phyloP scores from a whole-genome alignment of 345 rosid genomes.

The Cardamine resedifolia region DNA sequence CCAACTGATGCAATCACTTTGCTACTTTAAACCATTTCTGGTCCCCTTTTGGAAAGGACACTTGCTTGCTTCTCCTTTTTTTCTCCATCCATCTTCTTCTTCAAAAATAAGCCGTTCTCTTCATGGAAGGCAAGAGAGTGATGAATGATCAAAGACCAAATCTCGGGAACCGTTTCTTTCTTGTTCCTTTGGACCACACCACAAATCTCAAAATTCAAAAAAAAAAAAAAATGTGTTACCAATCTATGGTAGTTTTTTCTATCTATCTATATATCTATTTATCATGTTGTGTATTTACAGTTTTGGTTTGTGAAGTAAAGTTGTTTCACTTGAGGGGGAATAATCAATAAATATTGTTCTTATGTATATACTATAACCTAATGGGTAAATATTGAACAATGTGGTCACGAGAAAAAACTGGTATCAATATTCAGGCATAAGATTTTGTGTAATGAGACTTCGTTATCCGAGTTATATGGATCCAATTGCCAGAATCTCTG shows the following conservation, averaged over 20 bases:
- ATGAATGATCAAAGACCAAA: slow-evolving; percentile 27
- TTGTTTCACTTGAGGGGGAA: slow-evolving; percentile 29
- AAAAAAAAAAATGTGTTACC: not conserved
- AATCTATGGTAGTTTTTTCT: not conserved
- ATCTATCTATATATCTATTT: not conserved
- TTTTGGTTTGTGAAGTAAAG: slow-evolving; percentile 27
- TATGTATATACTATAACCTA: slow-evolving; percentile 18
- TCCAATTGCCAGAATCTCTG: slow-evolving; percentile 40
- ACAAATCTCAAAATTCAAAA: slow-evolving; percentile 13
- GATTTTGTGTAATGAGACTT: slow-evolving; percentile 41
- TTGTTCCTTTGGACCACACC: slow-evolving; percentile 37
- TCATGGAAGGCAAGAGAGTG: slow-evolving; percentile 37
- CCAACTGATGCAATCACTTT: slow-evolving; percentile 17
- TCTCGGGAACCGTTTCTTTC: slow-evolving; percentile 4
- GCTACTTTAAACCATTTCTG: slow-evolving; percentile 13
- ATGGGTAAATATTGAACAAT: slow-evolving; percentile 3
- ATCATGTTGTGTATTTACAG: slow-evolving; percentile 32
- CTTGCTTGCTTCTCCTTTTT: slow-evolving; percentile 30
- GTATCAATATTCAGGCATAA: slow-evolving; percentile 15
- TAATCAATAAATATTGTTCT: slow-evolving; percentile 30
- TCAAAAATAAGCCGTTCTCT: slow-evolving; percentile 30
- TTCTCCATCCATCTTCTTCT: slow-evolving; percentile 22
- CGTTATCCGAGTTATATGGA: slow-evolving; percentile 40
- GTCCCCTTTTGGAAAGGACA: slow-evolving; percentile 42
- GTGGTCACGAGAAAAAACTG: slow-evolving; percentile 34